A percentile compares a stretch with the other conserved stretches of the same genome.
These are phyloP conservation scores for Podochytrium sp. DNA, from an alignment of 192 early-diverging fungal genomes.

Conservation along the genomic window DNA sequence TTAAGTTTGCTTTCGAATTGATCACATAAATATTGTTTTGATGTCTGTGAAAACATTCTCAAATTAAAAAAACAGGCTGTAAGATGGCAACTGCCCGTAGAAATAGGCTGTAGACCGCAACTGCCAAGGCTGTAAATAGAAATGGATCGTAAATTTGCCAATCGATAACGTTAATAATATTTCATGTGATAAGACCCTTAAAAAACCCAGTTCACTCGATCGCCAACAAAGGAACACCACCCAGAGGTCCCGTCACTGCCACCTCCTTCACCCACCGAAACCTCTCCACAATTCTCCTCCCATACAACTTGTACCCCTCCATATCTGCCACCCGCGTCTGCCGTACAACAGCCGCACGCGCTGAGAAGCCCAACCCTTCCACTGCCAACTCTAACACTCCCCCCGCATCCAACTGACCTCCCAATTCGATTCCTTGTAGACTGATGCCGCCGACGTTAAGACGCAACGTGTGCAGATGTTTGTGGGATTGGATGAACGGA, in stretches of 20 bases:
- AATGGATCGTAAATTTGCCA: too few species aligned
- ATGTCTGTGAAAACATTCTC: too few species aligned
- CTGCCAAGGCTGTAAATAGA: too few species aligned
- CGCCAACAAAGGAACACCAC: too few species aligned
- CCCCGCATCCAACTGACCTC: background rate
- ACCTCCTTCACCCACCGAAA: background rate
- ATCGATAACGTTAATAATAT: too few species aligned
- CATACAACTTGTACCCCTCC: background rate
- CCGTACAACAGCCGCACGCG: background rate
- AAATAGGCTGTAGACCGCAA: too few species aligned
- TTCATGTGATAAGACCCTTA: too few species aligned
- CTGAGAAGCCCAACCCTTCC: background rate
- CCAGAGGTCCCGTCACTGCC: background rate
- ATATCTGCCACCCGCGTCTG: background rate
- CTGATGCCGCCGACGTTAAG: background rate
- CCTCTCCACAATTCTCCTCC: background rate
- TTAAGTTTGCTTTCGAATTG: conserved; percentile 1
- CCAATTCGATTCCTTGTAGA: background rate
- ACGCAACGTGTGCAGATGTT: background rate
- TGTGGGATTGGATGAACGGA: background rate
- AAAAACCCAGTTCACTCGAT: too few species aligned
- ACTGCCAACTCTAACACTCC: background rate
- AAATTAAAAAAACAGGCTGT: too few species aligned
- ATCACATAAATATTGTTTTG: too few species aligned
- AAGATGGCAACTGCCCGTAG: too few species aligned